Percentiles rank a stretch among this genome's conserved stretches.
phyloP scores from a whole-genome alignment of 257 asterid genomes.

The Verbena officinalis region DNA sequence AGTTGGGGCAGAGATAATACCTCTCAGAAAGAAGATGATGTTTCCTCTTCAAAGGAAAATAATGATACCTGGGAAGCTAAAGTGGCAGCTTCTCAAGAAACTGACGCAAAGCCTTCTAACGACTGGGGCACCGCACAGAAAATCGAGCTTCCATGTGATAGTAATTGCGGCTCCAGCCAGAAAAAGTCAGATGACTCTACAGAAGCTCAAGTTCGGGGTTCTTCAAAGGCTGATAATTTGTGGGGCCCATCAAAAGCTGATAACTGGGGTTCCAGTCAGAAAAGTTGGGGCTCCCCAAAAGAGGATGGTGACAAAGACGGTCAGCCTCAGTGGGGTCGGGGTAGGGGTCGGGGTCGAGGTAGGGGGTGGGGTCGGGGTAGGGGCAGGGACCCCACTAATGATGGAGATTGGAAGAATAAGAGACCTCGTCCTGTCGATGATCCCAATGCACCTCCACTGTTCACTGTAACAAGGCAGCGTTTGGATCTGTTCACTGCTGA shows the following conservation, averaged over 20 bases:
- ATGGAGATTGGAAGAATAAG: conserved; percentile 62
- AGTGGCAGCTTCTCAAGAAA: conserved; percentile 5
- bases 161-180: conserved; percentile 40
- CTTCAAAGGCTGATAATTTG: conserved; percentile 22
- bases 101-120: conserved; percentile 35
- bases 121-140: conserved; percentile 39
- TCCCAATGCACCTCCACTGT: conserved; percentile 40
- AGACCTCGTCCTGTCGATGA: conserved; percentile 57
- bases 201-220: conserved; percentile 40
- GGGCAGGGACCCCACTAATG: conserved; percentile 56
- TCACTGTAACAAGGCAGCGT: conserved; percentile 67
- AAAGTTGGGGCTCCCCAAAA: conserved; percentile 42
- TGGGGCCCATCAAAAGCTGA: too few relatives aligned
- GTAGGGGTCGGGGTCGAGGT: conserved; percentile 49
- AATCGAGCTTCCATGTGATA: conserved; percentile 30
- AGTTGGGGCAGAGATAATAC: conserved; percentile 12
- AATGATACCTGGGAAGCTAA: conserved; percentile 32
- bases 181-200: conserved; percentile 8
- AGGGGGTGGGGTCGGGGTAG: conserved; percentile 52
- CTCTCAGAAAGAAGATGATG: conserved; percentile 20
- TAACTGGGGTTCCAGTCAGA: conserved; percentile 40
- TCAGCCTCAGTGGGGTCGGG: conserved; percentile 47
- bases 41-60: conserved; percentile 12
- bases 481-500: conserved; percentile 78
- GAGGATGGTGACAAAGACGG: conserved; percentile 31